A percentile compares a stretch with the other conserved stretches of the same genome.
These are phyloP conservation scores for Trametes elegans DNA, from an alignment of 768 basidiomycete species.

Conservation along the genomic window DNA sequence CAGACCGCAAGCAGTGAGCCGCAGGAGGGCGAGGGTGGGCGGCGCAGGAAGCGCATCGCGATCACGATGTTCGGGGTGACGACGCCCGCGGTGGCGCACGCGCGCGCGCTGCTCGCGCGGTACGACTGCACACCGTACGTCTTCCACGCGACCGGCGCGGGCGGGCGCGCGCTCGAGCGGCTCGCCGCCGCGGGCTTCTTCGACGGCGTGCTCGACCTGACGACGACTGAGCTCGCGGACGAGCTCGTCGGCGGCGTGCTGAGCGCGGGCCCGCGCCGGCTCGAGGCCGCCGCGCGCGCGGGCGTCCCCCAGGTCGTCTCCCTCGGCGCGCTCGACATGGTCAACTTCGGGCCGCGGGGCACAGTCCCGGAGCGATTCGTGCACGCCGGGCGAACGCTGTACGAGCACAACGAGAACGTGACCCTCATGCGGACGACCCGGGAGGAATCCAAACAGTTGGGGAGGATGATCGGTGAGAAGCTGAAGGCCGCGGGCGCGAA, in stretches of 20 bases:
- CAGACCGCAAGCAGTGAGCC: neutral
- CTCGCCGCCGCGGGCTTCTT: slow-evolving; percentile 17
- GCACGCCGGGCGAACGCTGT: slow-evolving; percentile 3
- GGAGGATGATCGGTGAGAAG: slow-evolving; percentile 13
- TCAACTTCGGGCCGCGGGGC: slow-evolving; percentile 21
- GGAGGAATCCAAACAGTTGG: slow-evolving; percentile 17
- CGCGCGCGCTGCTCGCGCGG: slow-evolving; percentile 14
- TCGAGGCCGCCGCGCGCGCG: slow-evolving; percentile 14
- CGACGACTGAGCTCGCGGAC: slow-evolving; percentile 24
- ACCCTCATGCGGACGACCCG: slow-evolving; percentile 22
- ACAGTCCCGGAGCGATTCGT: slow-evolving; percentile 18
- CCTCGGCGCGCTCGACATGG: slow-evolving; percentile 24
- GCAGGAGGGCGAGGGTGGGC: neutral
- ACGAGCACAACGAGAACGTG: slow-evolving; percentile 17
- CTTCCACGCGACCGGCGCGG: slow-evolving; percentile 23
- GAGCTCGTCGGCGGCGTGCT: slow-evolving; percentile 22
- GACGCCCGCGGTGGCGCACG: slow-evolving; percentile 22
- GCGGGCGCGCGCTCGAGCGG: slow-evolving; percentile 21
- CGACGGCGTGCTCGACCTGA: slow-evolving; percentile 23
- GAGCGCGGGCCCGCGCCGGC: slow-evolving; percentile 21
- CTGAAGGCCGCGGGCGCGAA: slow-evolving; percentile 5
- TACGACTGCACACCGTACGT: slow-evolving; percentile 23
- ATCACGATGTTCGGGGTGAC: slow-evolving; percentile 26
- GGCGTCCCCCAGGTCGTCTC: slow-evolving; percentile 24
- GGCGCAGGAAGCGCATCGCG: slow-evolving; percentile 15